Percentiles rank a stretch among this genome's conserved stretches.
These are phyloP conservation scores for Colletotrichum trifolii DNA, from an alignment of 2,329 filamentous ascomycete species.

Conservation along the genomic window DNA sequence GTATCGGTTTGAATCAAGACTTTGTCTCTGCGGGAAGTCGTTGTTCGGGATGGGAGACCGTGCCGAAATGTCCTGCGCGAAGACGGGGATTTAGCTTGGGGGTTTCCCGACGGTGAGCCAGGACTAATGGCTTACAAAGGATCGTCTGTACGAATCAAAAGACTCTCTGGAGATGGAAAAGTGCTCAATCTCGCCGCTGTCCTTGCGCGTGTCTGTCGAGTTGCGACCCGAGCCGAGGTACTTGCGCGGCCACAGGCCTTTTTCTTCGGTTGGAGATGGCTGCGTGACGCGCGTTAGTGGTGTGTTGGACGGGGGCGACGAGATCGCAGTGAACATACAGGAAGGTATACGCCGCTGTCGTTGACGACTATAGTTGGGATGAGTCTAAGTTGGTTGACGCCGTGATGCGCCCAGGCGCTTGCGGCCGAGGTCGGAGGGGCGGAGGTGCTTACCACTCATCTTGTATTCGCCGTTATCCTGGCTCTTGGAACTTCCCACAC, in stretches of 20 bases:
- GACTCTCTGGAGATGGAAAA: slow-evolving; percentile 97
- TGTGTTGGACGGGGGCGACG: slow-evolving; percentile 35
- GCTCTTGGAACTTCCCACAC: slow-evolving; percentile 69
- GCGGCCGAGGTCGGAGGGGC: slow-evolving; percentile 25
- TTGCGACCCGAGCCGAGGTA: slow-evolving; percentile 60
- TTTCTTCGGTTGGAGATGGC: slow-evolving; percentile 91
- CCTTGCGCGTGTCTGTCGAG: slow-evolving; percentile 65
- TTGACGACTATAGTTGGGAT: slow-evolving; percentile 78
- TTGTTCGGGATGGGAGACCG: slow-evolving; percentile 77
- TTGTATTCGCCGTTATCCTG: slow-evolving; percentile 79
- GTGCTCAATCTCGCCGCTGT: slow-evolving; percentile 85
- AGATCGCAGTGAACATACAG: slow-evolving; percentile 65
- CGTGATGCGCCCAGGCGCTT: slow-evolving; percentile 34
- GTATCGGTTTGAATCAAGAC: slow-evolving; percentile 80
- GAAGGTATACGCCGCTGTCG: slow-evolving; percentile 93
- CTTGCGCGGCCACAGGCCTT: slow-evolving; percentile 77
- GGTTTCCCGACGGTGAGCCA: neutral
- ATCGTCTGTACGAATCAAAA: slow-evolving; percentile 95
- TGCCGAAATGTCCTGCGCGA: slow-evolving; percentile 84
- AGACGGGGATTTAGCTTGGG: neutral
- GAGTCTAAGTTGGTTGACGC: slow-evolving; percentile 42
- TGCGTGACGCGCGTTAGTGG: slow-evolving; percentile 50
- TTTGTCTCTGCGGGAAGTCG: slow-evolving; percentile 76
- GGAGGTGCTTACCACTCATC: slow-evolving; percentile 74
- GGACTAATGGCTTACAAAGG: slow-evolving; percentile 76